A percentile compares a stretch with the other conserved stretches of the same genome.
phyloP scores from a whole-genome alignment of 768 basidiomycete genomes.

The Phanerochaete carnosa region DNA sequence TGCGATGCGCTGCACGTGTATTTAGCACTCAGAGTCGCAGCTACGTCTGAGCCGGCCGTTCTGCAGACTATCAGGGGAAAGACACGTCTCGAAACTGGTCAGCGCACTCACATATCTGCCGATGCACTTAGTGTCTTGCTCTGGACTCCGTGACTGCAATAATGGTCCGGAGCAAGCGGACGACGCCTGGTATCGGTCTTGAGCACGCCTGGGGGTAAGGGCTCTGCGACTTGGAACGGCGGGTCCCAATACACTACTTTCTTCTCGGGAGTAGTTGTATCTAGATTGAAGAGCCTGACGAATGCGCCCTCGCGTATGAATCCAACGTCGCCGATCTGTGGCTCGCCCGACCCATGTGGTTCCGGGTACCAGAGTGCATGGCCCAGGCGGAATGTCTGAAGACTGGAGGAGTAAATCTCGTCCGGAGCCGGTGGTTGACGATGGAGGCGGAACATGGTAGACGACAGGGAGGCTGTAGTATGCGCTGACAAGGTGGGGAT shows the following conservation, averaged over 20 bases:
- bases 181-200: background rate
- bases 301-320: slow-evolving; percentile 4
- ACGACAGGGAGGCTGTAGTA: no score
- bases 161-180: background rate
- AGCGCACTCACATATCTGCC: background rate
- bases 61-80: background rate
- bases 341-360: background rate
- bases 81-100: background rate
- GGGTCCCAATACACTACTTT: background rate
- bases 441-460: background rate
- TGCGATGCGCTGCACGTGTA: background rate
- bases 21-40: background rate
- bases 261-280: background rate
- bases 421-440: no score
- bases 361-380: slow-evolving; percentile 4
- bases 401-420: no score
- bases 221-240: background rate
- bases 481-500: no score
- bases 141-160: background rate
- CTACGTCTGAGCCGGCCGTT: background rate
- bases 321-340: slow-evolving; percentile 6
- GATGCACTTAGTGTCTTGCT: background rate
- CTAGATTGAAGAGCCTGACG: slow-evolving; percentile 7
- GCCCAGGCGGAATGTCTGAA: background rate
- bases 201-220: background rate